Evolutionary conservation across 345 rosid genomes (phyloP).

Genomic region (Brassica incana): DNA sequence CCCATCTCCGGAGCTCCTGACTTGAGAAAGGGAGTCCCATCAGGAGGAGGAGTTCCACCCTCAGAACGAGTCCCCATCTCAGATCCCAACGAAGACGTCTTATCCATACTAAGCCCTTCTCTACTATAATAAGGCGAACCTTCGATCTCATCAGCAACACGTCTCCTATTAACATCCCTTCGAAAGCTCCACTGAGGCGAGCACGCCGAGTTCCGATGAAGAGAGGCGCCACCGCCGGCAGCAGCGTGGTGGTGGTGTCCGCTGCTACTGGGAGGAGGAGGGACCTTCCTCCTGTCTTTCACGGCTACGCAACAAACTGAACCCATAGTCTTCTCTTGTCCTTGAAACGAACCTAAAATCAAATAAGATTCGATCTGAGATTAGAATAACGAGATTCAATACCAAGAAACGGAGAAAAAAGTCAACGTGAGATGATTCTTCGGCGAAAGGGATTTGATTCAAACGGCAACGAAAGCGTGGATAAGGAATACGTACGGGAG

Average conservation of each 20-base stretch:
- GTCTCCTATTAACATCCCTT: constrained; percentile 81
- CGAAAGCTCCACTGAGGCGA: constrained; percentile 96
- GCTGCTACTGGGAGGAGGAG: constrained; percentile 26
- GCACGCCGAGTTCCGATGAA: constrained; percentile 51
- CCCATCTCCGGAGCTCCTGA: constrained; percentile 49
- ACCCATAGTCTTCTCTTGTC: constrained; percentile 69
- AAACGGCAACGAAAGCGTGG: no score
- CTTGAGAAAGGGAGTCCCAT: constrained; percentile 53
- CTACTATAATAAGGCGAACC: constrained; percentile 45
- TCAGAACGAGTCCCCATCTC: constrained; percentile 58
- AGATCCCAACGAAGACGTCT: constrained; percentile 53
- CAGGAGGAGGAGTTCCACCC: constrained; percentile 50
- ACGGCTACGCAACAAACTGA: constrained; percentile 87
- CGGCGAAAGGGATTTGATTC: no score
- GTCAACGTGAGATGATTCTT: no score
- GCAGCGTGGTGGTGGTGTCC: constrained; percentile 7
- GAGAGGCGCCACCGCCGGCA: constrained; percentile 24
- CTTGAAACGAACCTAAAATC: no score
- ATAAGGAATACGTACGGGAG: not conserved
- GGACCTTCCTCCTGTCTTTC: constrained; percentile 51
- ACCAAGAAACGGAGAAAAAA: no score
- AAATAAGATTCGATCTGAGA: no score
- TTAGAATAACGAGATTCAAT: no score
- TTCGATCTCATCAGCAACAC: constrained; percentile 87
- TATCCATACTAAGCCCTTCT: constrained; percentile 50